Base-by-base conservation (phyloP, 2,329 filamentous ascomycete species). In the Xylaria sp. region DNA sequence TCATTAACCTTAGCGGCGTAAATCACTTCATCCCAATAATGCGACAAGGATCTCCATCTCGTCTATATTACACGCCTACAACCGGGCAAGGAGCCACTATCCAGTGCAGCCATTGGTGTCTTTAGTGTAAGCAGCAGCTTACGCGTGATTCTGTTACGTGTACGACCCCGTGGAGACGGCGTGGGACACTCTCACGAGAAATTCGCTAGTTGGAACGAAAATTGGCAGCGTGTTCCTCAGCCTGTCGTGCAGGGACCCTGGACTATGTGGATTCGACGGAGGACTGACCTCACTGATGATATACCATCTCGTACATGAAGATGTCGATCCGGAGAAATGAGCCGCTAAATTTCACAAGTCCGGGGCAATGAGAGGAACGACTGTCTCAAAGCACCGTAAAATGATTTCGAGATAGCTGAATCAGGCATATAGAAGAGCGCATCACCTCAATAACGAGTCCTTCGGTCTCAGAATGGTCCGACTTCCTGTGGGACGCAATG, bases 281-380 rank as follows among this genome's bases (percentile, higher is more conserved):
- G 18, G 18, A n/a, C 28, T 7, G 20, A 34, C 39, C 28, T 55
- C 15, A 10, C 20, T 41, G 37, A 46, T 28, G 12, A 23, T 13
- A 37, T 23, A 52, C 39, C 1, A 23, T 59, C 63, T 69, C 39
- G 62, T 69, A 41, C 39, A 59, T 60, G 34, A 57, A 37, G 50
- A 13, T 69, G 69, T 59, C 63, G 66, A 71, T 71, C 66, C 63
- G 66, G 69, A 44, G 44, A 10, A 39, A 23, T 10, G 18, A 66
- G 25, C 66, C 66, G 66, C 32, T 18, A 4, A 20, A 28, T 39
- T 41, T 55, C 15, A 3, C 18, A 18, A 15, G 7, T 37, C n/a
- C 34, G 10, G 12, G 56, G 13, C 34, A 28, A 15, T 39, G 52
- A 34, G 13, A 9, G 20, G 2, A 44, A 18, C 20, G 25, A 52